phyloP scores from a whole-genome alignment of 2,329 filamentous ascomycete species.

The Epichloe brachyelytri region DNA sequence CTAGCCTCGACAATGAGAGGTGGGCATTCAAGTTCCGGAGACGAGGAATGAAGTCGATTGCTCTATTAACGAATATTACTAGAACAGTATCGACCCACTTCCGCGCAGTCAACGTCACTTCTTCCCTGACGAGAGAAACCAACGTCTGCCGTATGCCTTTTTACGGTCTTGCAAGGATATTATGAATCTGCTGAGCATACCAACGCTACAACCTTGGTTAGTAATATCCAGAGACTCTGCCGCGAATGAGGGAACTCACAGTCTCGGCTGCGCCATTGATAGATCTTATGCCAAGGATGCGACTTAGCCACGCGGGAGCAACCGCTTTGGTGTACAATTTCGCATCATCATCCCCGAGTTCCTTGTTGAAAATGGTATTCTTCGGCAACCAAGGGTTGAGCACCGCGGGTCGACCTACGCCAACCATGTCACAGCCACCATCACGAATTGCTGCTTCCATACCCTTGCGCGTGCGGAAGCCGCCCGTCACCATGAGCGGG shows the following conservation, averaged over 20 bases:
- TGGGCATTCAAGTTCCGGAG: too few relatives aligned
- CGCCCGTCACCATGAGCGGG: constrained; percentile 47
- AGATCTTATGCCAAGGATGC: constrained; percentile 10
- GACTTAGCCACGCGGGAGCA: constrained; percentile 11
- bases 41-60: too few relatives aligned
- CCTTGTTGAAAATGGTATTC: constrained; percentile 21
- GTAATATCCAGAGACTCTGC: background rate
- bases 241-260: constrained; percentile 2
- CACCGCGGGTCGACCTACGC: constrained; percentile 25
- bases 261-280: constrained; percentile 8
- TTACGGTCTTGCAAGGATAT: background rate
- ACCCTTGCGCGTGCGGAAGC: constrained; percentile 38
- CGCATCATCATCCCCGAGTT: constrained; percentile 22
- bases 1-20: too few relatives aligned
- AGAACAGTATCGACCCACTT: too few relatives aligned
- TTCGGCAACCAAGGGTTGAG: constrained; percentile 25
- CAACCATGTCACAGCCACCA: constrained; percentile 28
- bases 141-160: too few relatives aligned
- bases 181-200: constrained; percentile 4
- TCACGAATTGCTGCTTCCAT: constrained; percentile 27
- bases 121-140: too few relatives aligned
- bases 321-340: constrained; percentile 16
- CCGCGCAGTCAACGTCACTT: too few relatives aligned
- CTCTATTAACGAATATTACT: too few relatives aligned
- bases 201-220: background rate